Base-by-base conservation (phyloP, 768 basidiomycete genomes). In the Steccherinum ochraceum region DNA sequence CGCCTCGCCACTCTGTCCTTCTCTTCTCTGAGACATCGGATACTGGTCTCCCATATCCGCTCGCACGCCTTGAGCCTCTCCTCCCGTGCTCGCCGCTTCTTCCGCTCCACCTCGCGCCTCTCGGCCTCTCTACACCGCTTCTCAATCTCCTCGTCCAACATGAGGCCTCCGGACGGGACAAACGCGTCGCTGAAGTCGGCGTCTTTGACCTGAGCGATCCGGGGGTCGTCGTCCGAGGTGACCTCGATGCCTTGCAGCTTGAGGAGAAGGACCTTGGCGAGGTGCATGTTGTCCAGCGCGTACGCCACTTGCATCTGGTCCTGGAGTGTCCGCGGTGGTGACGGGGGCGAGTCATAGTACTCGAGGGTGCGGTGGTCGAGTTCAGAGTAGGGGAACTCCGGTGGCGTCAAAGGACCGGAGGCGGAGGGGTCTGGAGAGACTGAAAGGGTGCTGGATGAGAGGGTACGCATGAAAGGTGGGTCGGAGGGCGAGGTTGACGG, bases 271-370 rank as follows among this genome's bases (percentile, higher is more conserved):
- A 80, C 69, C 67, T 80, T 81, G 42, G 84, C 83, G 53, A 79
- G 75, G 52, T 78, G 81, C 51, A 86, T 78, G 68, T 86, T 71
- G 62, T 86, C 83, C 55, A 74, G 69, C 0, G 83, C 81, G 58
- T 85, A 85, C 5, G 84, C 84, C 58, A 76, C 70, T 59, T 84
- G 81, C 30, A 85, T 73, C 63, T 79, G 80, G 70, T 84, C 84
- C 46, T 78, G 74, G 53, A 85, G 74, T 0, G 80, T 65, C 19
- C 60, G 67, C 2, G 76, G 64, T 45, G 74, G 57, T 3, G 69
- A 63, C 20, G 62, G 63, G 13, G 72, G 75, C 0, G 75, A 74
- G 60, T 76, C 76, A 60, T 72, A 72, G 64, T 74, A 73, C 61
- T 75, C 61, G 13, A 62, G 47, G 56, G 66, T 67, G 62, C 3